Evolutionary conservation across 345 rosid genomes (phyloP).

Genomic region (Eutrema japonicum): DNA sequence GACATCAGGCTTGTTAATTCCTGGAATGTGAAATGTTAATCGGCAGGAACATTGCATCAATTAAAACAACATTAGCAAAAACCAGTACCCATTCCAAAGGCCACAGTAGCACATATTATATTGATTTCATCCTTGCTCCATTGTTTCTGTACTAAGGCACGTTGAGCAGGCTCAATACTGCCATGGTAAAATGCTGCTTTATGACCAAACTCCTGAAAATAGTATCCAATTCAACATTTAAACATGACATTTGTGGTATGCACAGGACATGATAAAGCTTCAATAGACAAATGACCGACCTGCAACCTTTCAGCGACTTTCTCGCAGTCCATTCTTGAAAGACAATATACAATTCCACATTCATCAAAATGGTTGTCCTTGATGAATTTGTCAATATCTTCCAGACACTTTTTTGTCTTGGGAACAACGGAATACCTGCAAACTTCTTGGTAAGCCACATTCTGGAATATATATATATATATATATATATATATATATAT

Average conservation of each 20-base stretch:
- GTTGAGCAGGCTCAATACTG: conserved; percentile 81
- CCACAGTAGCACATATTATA: conserved; percentile 96
- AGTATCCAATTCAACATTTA: conserved; percentile 18
- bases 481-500: too few relatives aligned
- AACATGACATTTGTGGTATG: conserved; percentile 23
- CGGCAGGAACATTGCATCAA: conserved; percentile 25
- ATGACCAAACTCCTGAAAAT: conserved; percentile 79
- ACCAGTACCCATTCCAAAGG: conserved; percentile 96
- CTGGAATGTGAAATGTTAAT: conserved; percentile 52
- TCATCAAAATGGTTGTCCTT: conserved; percentile 90
- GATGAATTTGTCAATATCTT: conserved; percentile 91
- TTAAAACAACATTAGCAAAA: conserved; percentile 33
- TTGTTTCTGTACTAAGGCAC: conserved; percentile 81
- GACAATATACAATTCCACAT: conserved; percentile 98
- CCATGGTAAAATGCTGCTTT: conserved; percentile 98
- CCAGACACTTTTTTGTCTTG: conserved; percentile 87
- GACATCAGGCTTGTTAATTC: conserved; percentile 98
- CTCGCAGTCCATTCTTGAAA: conserved; percentile 98
- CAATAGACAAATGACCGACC: conserved; percentile 55
- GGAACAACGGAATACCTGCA: conserved; percentile 85
- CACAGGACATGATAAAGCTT: conserved; percentile 17
- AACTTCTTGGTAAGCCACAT: conserved; percentile 44
- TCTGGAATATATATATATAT: conserved; percentile 24
- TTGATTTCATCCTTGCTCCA: conserved; percentile 99
- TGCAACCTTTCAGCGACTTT: conserved; percentile 88